Evolutionary conservation across 2,329 filamentous ascomycete species (phyloP), one percentile per base, ranked within the genome.

Genomic region (Ophiostoma angusticollis): DNA sequence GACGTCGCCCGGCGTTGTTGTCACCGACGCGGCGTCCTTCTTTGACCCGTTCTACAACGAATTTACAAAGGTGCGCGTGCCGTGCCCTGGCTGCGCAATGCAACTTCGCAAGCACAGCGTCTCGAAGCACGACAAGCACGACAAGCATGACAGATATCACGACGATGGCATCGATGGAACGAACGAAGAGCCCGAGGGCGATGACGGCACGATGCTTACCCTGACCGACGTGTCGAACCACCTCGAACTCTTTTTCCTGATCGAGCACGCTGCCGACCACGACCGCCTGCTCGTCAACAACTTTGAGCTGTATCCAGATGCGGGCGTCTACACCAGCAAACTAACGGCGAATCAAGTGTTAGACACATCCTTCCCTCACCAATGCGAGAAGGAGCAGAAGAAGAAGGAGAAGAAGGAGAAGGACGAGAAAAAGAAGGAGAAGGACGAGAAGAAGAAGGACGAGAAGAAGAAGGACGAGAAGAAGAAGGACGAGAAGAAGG

Each of bases 261-360:
- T 80, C 45, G 63, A 70, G 13, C 58, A 65, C 43, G 56, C 58
- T 22, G 47, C 54, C 29, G 59, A 59, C 34, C 50, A 52, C 42
- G 63, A 69, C 45, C 60, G 58, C 30, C 59, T 82, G 19, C 51
- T 72, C 27, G 50, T 80, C 41, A 80, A 80, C 55, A 72, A 67
- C 41, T 67, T 70, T 44, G 68, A 74, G 49, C 60, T 81, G 14
- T 81, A 76, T 48, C 71, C 72, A 13, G 57, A 63, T 37, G 55
- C 70, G 46, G 59, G 70, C 51, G 61, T 65, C 1, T 60, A 64
- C 52, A 53, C 53, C 46, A 55, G 57, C 34, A 55, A 57, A 8
- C 58, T 75, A 27, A 57, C 54, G 6, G 71, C 71, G 9, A 49
- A 57, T 11, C 63, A 74, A 40, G 50, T 65, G 24, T 57, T 62